These are phyloP conservation scores for Astrothelium macrocarpum DNA, from an alignment of 495 filamentous ascomycete genomes.

Conservation along the genomic window DNA sequence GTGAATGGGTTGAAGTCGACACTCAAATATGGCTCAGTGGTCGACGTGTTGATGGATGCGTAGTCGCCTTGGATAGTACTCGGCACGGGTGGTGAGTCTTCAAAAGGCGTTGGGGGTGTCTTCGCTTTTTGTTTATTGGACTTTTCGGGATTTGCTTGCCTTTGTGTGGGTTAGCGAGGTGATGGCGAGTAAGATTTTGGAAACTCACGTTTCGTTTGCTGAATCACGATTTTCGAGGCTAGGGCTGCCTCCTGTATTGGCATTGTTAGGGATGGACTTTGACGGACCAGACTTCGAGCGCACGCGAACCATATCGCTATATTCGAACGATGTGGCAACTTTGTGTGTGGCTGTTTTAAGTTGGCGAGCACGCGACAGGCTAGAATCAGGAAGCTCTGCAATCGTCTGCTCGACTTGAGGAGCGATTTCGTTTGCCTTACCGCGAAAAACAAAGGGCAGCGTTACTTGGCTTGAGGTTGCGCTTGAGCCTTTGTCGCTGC, in stretches of 20 bases:
- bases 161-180: not conserved
- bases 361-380: not conserved
- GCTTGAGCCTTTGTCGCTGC: not conserved
- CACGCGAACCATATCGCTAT: not conserved
- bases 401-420: not conserved
- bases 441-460: constrained; percentile 3
- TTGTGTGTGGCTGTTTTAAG: not conserved
- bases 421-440: not conserved
- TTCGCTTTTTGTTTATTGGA: not conserved
- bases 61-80: not conserved
- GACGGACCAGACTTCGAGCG: not conserved
- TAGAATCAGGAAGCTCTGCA: not conserved
- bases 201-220: not conserved
- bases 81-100: not conserved
- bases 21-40: not conserved
- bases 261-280: not conserved
- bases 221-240: not conserved
- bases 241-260: not conserved
- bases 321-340: not conserved
- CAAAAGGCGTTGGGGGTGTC: not conserved
- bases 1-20: not conserved
- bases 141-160: not conserved
- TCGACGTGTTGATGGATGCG: constrained; percentile 5
- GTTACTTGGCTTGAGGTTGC: constrained; percentile 1
- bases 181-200: not conserved